phyloP scores from a whole-genome alignment of 768 basidiomycete species.

The Mycena olivaceomarginata region DNA sequence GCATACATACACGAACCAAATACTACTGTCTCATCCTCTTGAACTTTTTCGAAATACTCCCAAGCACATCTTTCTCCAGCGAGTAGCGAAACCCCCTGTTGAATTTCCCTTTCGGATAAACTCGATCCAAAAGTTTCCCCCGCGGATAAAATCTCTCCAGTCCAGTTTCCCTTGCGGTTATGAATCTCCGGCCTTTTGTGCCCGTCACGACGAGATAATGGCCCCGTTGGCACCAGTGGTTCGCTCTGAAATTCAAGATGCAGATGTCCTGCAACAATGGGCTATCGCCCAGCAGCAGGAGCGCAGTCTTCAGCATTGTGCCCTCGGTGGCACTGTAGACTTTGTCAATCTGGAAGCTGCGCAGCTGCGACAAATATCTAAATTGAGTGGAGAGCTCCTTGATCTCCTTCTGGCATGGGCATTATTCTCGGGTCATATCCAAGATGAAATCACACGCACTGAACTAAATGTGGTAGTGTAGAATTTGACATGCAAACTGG shows the following conservation, averaged over 20 bases:
- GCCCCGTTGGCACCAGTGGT: background rate
- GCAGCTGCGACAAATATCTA: background rate
- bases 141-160: background rate
- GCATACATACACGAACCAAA: background rate
- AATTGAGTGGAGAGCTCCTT: background rate
- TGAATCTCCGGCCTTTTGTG: background rate
- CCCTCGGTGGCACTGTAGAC: background rate
- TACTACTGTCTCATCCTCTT: background rate
- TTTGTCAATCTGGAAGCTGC: background rate
- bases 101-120: background rate
- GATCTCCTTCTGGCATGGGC: background rate
- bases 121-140: background rate
- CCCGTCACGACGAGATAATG: background rate
- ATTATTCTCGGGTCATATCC: no score
- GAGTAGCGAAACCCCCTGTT: background rate
- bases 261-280: constrained; percentile 1
- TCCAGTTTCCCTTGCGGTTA: background rate
- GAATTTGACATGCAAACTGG: background rate
- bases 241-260: background rate
- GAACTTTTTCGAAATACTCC: background rate
- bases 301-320: background rate
- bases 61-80: background rate
- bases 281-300: background rate
- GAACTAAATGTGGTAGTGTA: background rate
- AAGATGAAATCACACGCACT: background rate